Evolutionary conservation across 2,329 filamentous ascomycete genomes (phyloP), one percentile per base, ranked within the genome.

Genomic region (Dactylellina leptospora): DNA sequence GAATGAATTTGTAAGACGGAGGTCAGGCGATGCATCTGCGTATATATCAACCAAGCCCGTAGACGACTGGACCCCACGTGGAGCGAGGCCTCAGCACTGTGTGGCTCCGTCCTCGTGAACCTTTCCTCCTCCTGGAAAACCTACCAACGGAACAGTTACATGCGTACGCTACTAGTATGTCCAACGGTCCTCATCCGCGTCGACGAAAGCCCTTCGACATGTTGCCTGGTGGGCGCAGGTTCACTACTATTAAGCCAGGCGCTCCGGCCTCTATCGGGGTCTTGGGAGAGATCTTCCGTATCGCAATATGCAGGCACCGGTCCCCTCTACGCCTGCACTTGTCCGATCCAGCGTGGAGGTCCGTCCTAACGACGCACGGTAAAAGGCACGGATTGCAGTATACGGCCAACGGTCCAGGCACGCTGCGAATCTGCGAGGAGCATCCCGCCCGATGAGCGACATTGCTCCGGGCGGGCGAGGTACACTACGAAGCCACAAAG

Each of bases 321-420:
- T 22, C 44, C 54, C 20, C 44, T 30, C 58, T 30, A 28, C 61
- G 61, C 51, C 50, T 66, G 51, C 44, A 66, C 61, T 22, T 66
- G 28, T 58, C 61, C 61, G 61, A 66, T 66, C 51, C 42, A 66
- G 61, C 16, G 40, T 55, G 53, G 53, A 44, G 16, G 36, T 42
- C 47, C 48, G 48, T 54, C 36, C 28, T 45, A 18, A 6, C 8
- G 36, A 54, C 22, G 27, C 38, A 48, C 38, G 27, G 40, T 38
- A 20, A 42, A 58, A 20, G 13, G 54, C n/a, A 47, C 23, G 25
- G 13, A 58, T 30, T 44, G 40, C 38, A 45, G n/a, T 30, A 58
- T 58, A 40, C 33, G 47, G 51, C 18, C 27, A 45, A 10, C 3
- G 22, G 10, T 45, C 18, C 6, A 36, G 27, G 27, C 28, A 16